These are phyloP conservation scores for Hypoxylon sp. DNA, from an alignment of 2,329 filamentous ascomycete genomes.

Conservation along the genomic window DNA sequence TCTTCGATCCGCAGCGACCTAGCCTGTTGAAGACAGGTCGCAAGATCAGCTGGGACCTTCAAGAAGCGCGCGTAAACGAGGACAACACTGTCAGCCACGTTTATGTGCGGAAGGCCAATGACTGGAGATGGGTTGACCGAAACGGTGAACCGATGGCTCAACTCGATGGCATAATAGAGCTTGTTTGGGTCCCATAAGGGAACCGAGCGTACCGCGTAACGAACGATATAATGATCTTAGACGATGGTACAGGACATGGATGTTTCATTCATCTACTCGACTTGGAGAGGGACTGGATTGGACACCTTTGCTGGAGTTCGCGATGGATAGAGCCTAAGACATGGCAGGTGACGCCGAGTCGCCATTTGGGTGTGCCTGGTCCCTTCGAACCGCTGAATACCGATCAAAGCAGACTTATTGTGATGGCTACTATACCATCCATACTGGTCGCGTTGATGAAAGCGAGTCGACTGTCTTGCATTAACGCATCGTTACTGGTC, in stretches of 20 bases:
- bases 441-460: conserved; percentile 8
- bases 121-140: conserved; percentile 64
- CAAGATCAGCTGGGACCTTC: conserved; percentile 67
- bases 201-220: conserved; percentile 2
- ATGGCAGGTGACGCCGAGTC: background rate
- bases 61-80: conserved; percentile 60
- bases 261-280: conserved; percentile 27
- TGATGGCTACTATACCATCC: conserved; percentile 4
- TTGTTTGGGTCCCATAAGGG: conserved; percentile 65
- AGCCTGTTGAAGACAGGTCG: conserved; percentile 62
- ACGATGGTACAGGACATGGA: conserved; percentile 32
- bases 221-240: conserved; percentile 41
- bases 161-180: conserved; percentile 67
- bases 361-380: conserved; percentile 14
- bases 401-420: conserved; percentile 13
- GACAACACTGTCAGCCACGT: conserved; percentile 66
- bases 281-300: conserved; percentile 30
- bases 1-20: conserved; percentile 63
- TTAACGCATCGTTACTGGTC: conserved; percentile 9
- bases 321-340: conserved; percentile 15
- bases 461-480: conserved; percentile 4
- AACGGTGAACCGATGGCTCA: conserved; percentile 63
- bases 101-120: conserved; percentile 65
- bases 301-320: conserved; percentile 15
- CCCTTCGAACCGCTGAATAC: conserved; percentile 16